These are phyloP conservation scores for Diaporthe citriasiana DNA, from an alignment of 2,329 filamentous ascomycete genomes.

Conservation along the genomic window DNA sequence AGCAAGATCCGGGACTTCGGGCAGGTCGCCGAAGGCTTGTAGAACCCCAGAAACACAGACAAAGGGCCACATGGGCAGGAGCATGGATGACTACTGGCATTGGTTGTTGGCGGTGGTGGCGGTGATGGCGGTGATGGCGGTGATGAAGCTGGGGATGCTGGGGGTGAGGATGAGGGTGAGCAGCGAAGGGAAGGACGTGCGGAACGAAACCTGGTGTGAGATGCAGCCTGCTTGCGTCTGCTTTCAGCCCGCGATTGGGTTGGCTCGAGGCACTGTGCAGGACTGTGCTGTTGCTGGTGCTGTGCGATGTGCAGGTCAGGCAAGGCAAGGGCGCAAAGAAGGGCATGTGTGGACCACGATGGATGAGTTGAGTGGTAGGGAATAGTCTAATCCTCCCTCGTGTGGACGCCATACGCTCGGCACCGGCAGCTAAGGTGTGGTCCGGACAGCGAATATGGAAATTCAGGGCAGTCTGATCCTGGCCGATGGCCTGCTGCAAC, in stretches of 20 bases:
- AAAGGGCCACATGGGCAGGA: constrained; percentile 7
- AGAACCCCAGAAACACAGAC: background rate
- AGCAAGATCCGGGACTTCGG: constrained; percentile 22
- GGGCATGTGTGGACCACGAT: background rate
- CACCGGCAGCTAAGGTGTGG: constrained; percentile 26
- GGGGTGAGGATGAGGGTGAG: background rate
- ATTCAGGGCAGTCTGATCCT: background rate
- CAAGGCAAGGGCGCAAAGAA: background rate
- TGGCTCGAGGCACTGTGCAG: constrained; percentile 38
- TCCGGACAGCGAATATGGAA: constrained; percentile 7
- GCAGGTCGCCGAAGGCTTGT: constrained; percentile 26
- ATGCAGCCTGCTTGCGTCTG: constrained; percentile 36
- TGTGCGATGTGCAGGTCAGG: constrained; percentile 4
- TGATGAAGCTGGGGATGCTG: constrained; percentile 6
- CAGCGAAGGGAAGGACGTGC: constrained; percentile 14
- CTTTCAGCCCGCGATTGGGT: constrained; percentile 30
- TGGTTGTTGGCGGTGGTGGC: background rate
- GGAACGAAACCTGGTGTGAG: constrained; percentile 15
- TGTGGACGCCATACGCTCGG: constrained; percentile 29
- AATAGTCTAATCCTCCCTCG: constrained; percentile 3
- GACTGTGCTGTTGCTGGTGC: constrained; percentile 25
- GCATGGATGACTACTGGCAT: background rate
- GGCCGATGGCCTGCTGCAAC: constrained; percentile 2
- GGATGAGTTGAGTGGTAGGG: constrained; percentile 7
- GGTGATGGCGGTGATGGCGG: background rate